A percentile compares a stretch with the other conserved stretches of the same genome.
These are phyloP conservation scores for Grosmannia serpens DNA, from an alignment of 2,329 filamentous ascomycete genomes.

Conservation along the genomic window DNA sequence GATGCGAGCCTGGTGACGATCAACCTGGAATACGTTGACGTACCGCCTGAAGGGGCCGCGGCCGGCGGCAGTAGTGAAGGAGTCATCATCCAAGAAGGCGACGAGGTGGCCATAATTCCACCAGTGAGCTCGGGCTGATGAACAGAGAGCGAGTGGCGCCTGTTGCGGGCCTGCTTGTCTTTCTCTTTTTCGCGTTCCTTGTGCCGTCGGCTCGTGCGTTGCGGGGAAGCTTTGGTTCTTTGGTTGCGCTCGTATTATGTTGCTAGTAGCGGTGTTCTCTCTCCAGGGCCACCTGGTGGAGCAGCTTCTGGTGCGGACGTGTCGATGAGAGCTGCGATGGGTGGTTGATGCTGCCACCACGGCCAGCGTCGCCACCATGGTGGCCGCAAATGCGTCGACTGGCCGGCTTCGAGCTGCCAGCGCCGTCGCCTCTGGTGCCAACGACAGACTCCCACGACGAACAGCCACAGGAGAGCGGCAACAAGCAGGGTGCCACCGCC, in stretches of 20 bases:
- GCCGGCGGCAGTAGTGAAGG: constrained; percentile 14
- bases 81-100: constrained; percentile 53
- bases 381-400: background rate
- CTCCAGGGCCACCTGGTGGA: background rate
- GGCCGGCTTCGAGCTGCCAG: background rate
- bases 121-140: constrained; percentile 72
- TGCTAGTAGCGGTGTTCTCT: constrained; percentile 14
- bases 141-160: background rate
- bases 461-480: constrained; percentile 14
- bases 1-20: constrained; percentile 65
- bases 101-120: constrained; percentile 80
- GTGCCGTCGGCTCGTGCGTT: background rate
- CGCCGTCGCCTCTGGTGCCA: background rate
- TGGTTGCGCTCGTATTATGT: background rate
- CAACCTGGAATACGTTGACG: constrained; percentile 71
- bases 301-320: background rate
- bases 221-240: background rate
- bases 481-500: constrained; percentile 20
- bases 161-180: background rate
- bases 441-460: constrained; percentile 8
- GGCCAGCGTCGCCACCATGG: background rate
- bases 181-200: background rate
- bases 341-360: background rate
- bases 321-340: background rate
- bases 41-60: constrained; percentile 26